Evolutionary conservation across 1,284 basidiomycete species (phyloP), one percentile per base, ranked within the genome.

Genomic region (Tremellales sp.): DNA sequence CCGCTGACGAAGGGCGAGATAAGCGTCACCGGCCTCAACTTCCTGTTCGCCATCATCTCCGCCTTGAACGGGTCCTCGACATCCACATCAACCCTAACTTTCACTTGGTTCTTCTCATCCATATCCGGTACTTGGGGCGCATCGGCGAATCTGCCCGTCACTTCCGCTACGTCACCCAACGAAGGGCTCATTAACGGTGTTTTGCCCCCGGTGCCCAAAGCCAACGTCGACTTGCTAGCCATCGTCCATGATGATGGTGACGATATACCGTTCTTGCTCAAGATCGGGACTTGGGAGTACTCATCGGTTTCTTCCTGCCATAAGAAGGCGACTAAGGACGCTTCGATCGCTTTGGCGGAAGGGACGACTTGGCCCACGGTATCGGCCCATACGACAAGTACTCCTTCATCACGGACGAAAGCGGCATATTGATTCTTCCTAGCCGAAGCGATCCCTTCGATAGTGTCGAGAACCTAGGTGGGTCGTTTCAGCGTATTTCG

Each of bases 391-490:
- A 84, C 78, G 41, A 86, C 77, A 29, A 88, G 74, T n/a, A 85
- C 81, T 22, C 81, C 80, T 59, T 87, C 84, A 64, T 84, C 81
- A 27, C 86, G 81, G 52, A 88, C 80, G 70, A 89, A 88, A 27
- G 85, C 85, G 17, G 81, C 86, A 52, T 84, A 84, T 61, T 88
- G 86, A 57, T 87, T 84, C 70, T 85, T 86, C 64, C 86, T 81
- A 2, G 85, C 85, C 11, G 77, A 76, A 2, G 81, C 79, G 3
- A 88, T 74, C 53, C 80, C 75, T 40, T 64, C 61, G 65, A 87
- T 82, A 23, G 77, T 79, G 43, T 84, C 48, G n/a, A 57, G 36
- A 8, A 60, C 48, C 46, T 58, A 52, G 22, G n/a, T n/a, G n/a
- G n/a, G n/a, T n/a, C n/a, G n/a, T n/a, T n/a, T n/a, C n/a, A n/a